These are phyloP conservation scores for Striga hermonthica DNA, from an alignment of 305 asterid species.

Conservation along the genomic window DNA sequence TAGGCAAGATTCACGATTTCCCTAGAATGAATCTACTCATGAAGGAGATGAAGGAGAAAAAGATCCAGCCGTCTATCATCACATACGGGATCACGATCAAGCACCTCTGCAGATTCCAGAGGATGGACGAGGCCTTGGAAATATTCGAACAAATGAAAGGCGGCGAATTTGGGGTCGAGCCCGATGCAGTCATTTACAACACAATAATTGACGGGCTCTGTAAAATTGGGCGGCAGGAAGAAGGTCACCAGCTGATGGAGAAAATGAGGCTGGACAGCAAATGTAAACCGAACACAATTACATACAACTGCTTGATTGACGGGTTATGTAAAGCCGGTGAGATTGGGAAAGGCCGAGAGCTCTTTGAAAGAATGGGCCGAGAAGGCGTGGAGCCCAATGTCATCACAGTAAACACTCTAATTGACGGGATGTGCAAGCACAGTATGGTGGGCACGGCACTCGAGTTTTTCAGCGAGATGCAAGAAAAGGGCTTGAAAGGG, in stretches of 20 bases:
- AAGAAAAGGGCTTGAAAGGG: conserved; percentile 57
- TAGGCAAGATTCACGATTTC: conserved; percentile 45
- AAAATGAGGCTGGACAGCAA: conserved; percentile 47
- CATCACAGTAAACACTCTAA: conserved; percentile 53
- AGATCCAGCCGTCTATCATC: conserved; percentile 49
- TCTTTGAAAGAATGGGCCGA: conserved; percentile 57
- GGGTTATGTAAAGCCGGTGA: conserved; percentile 84
- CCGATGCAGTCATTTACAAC: conserved; percentile 63
- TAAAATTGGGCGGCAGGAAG: conserved; percentile 81
- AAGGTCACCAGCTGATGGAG: conserved; percentile 61
- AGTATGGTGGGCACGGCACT: conserved; percentile 62
- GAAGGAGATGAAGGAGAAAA: conserved; percentile 74
- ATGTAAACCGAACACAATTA: conserved; percentile 50
- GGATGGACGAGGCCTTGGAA: conserved; percentile 67
- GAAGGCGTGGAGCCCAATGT: conserved; percentile 47
- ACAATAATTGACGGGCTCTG: conserved; percentile 79
- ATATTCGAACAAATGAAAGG: conserved; percentile 55
- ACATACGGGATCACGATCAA: conserved; percentile 72
- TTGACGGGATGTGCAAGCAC: conserved; percentile 69
- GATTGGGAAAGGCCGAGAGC: conserved; percentile 51
- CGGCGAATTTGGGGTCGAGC: conserved; percentile 48
- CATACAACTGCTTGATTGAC: conserved; percentile 70
- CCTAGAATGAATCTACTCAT: conserved; percentile 64
- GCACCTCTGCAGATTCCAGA: conserved; percentile 54
- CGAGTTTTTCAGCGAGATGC: conserved; percentile 47